A percentile compares a stretch with the other conserved stretches of the same genome.
Conservation (phyloP, 805 yeast species). For the Kluyveromyces siamensis region DNA sequence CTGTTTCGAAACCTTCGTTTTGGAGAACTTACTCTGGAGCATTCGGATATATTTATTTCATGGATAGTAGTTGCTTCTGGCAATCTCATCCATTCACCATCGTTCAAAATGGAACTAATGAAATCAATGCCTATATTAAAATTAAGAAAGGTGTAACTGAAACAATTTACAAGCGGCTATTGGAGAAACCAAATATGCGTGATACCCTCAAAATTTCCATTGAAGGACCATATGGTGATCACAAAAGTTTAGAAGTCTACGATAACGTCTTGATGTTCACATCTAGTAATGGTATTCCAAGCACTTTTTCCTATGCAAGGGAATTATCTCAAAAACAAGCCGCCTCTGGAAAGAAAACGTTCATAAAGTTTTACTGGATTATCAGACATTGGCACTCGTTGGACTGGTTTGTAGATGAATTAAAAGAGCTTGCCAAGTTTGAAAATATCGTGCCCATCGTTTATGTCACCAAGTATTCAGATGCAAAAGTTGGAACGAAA, state of each 20-base stretch:
- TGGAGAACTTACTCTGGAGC: conserved; percentile 45
- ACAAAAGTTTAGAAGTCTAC: conserved; percentile 30
- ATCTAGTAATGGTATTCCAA: conserved; percentile 42
- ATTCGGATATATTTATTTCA: conserved; percentile 42
- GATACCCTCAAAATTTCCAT: conserved; percentile 29
- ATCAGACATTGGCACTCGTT: conserved; percentile 9
- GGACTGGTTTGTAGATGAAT: conserved; percentile 9
- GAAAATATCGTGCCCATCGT: conserved; percentile 11
- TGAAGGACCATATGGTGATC: conserved; percentile 53
- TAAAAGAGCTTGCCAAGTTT: conserved; percentile 6
- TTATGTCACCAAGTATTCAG: conserved; percentile 50
- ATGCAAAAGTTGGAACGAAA: conserved; percentile 7
- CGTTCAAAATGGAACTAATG: conserved; percentile 29
- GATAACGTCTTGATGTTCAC: conserved; percentile 35
- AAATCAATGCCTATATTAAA: conserved; percentile 36
- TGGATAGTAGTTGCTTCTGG: conserved; percentile 42
- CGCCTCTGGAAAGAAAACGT: conserved; percentile 1
- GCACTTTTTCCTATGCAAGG: conserved; percentile 30
- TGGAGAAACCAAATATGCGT: conserved; percentile 18
- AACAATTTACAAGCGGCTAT: conserved; percentile 28
- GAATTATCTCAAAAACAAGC: neutral
- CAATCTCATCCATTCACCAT: conserved; percentile 62
- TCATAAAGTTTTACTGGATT: conserved; percentile 6
- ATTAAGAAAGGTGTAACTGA: conserved; percentile 46
- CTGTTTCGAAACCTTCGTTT: conserved; percentile 11